Percentiles rank a stretch among this genome's conserved stretches.
These are phyloP conservation scores for Shiraia sp. DNA, from an alignment of 2,329 filamentous ascomycete species.

Conservation along the genomic window DNA sequence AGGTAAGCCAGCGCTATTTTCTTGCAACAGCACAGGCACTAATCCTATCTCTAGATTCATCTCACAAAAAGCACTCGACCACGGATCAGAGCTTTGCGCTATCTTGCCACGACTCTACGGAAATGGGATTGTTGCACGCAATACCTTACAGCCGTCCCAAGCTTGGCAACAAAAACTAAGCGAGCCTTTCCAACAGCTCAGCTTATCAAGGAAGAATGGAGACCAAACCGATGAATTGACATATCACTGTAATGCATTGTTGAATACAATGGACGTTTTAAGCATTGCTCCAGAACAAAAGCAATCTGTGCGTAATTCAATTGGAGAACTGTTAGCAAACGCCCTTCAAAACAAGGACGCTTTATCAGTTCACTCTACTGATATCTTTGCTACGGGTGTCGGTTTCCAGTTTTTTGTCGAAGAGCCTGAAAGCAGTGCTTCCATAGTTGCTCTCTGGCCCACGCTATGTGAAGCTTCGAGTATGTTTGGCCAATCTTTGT, in stretches of 20 bases:
- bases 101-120: constrained; percentile 35
- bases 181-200: constrained; percentile 66
- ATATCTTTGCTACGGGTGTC: constrained; percentile 70
- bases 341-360: constrained; percentile 13
- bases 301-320: constrained; percentile 19
- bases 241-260: constrained; percentile 36
- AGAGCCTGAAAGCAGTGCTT: constrained; percentile 59
- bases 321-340: constrained; percentile 24
- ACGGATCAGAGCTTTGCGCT: constrained; percentile 34
- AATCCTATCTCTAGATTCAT: constrained; percentile 65
- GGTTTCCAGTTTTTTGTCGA: constrained; percentile 74
- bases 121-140: constrained; percentile 21
- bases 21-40: constrained; percentile 3
- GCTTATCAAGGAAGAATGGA: not conserved
- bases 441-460: constrained; percentile 59
- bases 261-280: constrained; percentile 29
- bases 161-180: constrained; percentile 56
- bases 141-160: constrained; percentile 25
- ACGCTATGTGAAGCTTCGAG: constrained; percentile 68
- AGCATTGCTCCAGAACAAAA: constrained; percentile 24
- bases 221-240: constrained; percentile 13
- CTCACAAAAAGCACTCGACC: constrained; percentile 46
- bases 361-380: constrained; percentile 6
- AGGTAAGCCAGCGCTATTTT: constrained; percentile 55
- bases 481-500: constrained; percentile 61